Evolutionary conservation across 1,284 basidiomycete species (phyloP), one percentile per base, ranked within the genome.

Genomic region (Tremellales sp.): DNA sequence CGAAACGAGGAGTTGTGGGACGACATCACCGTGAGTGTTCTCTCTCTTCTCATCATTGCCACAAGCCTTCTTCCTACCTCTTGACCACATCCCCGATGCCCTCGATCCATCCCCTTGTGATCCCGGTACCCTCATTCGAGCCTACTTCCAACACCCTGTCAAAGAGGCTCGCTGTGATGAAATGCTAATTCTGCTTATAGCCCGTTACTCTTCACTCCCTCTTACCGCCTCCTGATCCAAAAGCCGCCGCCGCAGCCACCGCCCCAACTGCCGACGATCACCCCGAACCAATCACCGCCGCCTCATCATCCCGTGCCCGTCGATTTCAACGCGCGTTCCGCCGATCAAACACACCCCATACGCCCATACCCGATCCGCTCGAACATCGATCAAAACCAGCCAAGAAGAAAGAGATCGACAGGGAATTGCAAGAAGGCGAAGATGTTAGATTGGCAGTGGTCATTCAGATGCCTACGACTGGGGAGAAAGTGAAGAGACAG

Each of bases 401-500:
- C 4, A 42, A n/a, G 33, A 35, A 39, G 13, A 39, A 43, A 27
- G 56, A 62, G 26, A 26, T 51, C 10, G 44, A 59, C 23, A 36
- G 57, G 26, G 19, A 43, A 4, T 19, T 62, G n/a, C 37, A 27
- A 10, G 17, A 48, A n/a, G 63, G 57, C 15, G 68, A 69, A 46
- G 52, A 48, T 7, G 40, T 71, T 10, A 48, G 62, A 27, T 46
- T 71, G 23, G 67, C 58, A 3, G 57, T 71, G 3, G 49, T 71
- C 17, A 55, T 71, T 22, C 59, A 59, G 43, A 69, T 71, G 68
- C 68, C 68, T 13, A 42, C 37, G 22, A 26, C 26, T 10, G 2
- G 36, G 37, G 21, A 24, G 37, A 27, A 40, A 40, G 19, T 36
- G 33, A 51, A 37, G 40, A 23, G 48, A 40, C 22, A 40, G 15